Evolutionary conservation across 164 flowering plant genomes (phyloP).

Genomic region (Aristolochia contorta): DNA sequence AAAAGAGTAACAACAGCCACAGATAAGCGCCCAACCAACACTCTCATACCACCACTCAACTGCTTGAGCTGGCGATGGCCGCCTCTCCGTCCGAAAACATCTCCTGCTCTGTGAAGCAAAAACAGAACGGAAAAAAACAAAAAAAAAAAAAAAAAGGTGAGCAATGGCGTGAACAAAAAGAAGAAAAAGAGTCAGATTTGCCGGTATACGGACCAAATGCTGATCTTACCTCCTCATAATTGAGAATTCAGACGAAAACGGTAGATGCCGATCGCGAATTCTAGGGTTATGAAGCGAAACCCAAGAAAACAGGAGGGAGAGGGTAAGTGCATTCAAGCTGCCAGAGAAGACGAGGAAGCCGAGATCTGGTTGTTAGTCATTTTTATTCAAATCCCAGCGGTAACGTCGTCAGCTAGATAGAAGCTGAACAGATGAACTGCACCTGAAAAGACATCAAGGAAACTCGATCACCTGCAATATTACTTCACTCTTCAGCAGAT

Average conservation of each 20-base stretch:
- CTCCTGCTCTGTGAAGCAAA: slow-evolving; percentile 12
- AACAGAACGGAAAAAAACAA: too few species aligned
- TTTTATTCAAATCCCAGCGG: too few species aligned
- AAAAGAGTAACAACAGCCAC: slow-evolving; percentile 26
- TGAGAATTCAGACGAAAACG: too few species aligned
- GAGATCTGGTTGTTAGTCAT: not conserved
- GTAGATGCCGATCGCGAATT: too few species aligned
- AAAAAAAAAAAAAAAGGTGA: not conserved
- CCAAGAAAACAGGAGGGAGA: not conserved
- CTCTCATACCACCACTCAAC: slow-evolving; percentile 19
- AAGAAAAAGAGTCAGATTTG: not conserved
- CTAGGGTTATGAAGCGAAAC: too few species aligned
- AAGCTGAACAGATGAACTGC: too few species aligned
- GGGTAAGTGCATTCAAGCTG: not conserved
- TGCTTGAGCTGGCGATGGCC: slow-evolving; percentile 29
- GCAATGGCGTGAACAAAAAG: not conserved
- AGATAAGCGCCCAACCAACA: slow-evolving; percentile 18
- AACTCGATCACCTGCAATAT: too few species aligned
- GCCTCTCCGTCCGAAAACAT: slow-evolving; percentile 22
- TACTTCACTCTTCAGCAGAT: too few species aligned
- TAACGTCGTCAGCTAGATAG: too few species aligned
- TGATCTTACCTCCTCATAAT: too few species aligned
- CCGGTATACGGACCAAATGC: not conserved
- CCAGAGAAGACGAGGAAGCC: not conserved
- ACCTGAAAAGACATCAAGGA: too few species aligned